Base-by-base conservation (phyloP, 2,329 filamentous ascomycete genomes). In the Penicillium sp. region DNA sequence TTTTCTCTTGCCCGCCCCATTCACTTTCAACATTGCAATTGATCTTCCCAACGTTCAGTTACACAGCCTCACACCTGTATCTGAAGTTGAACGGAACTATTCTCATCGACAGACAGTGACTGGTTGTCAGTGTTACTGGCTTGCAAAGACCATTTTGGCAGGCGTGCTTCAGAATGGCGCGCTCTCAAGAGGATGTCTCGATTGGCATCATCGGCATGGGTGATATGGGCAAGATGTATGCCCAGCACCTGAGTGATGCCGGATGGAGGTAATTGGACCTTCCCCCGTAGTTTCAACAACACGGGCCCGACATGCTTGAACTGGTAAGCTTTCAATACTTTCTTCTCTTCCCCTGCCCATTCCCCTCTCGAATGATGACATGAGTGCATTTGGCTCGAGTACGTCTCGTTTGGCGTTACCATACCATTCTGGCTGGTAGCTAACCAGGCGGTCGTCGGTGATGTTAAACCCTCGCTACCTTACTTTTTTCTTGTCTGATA, bases 371-470 rank as follows among this genome's bases (percentile, higher is more conserved):
- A 70, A 90, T 95, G 92, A 97, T 97, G 92, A 97, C 92, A 89
- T 92, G 92, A 97, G 92, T 91, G 92, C 92, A 97, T 97, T 97
- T 97, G 92, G 92, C 92, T 97, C 89, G 92, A 97, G 92, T 80
- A 95, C 90, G 83, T 83, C 77, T 74, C 76, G 78, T 76, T 74
- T 76, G 69, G 72, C 65, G 73, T 77, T 77, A 77, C 77, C 74
- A 76, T 74, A 78, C 86, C 87, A 84, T 95, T 86, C 81, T 92
- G 89, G 86, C 78, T 75, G 75, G 74, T 75, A 64, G 62, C 67
- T 68, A 60, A 70, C 75, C 72, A 71, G 77, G 76, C 76, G 76
- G 78, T 80, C 82, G 86, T 95, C 92, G 81, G 82, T 96, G 92
- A 96, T 96, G 92, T 95, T 87, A 95, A 83, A 78, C 84, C 88